These are phyloP conservation scores for Quercus mongolica DNA, from an alignment of 306 rosid genomes.

Conservation along the genomic window DNA sequence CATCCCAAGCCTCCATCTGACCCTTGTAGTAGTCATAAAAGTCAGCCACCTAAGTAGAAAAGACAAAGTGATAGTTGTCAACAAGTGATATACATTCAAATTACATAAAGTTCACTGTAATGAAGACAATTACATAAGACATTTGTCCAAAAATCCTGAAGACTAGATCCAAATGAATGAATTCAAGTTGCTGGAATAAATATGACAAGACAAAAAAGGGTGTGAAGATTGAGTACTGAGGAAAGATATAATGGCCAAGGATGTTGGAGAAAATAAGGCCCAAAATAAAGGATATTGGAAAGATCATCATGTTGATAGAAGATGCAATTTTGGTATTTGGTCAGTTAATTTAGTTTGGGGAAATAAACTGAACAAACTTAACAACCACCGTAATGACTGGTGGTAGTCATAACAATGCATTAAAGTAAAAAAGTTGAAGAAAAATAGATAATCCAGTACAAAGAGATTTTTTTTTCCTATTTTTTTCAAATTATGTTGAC, in stretches of 20 bases:
- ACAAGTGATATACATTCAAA: conserved; percentile 9
- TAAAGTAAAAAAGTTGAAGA: neutral
- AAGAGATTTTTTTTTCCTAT: neutral
- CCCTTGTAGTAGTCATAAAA: conserved; percentile 99
- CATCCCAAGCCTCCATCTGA: conserved; percentile 99
- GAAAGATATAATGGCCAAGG: neutral
- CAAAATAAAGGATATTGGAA: neutral
- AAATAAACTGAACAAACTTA: neutral
- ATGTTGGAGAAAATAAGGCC: neutral
- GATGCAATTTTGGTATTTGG: neutral
- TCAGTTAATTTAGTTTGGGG: neutral
- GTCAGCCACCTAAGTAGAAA: conserved; percentile 62
- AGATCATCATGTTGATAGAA: neutral
- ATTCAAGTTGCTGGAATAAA: neutral
- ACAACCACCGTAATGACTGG: neutral
- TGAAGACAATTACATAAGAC: neutral
- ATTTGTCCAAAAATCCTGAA: neutral
- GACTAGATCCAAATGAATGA: neutral
- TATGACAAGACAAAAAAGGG: neutral
- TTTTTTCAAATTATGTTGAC: neutral
- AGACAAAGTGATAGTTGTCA: conserved; percentile 2
- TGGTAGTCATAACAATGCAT: neutral
- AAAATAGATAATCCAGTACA: neutral
- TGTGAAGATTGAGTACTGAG: neutral
- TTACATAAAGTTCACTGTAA: neutral